Evolutionary conservation across 768 basidiomycete genomes (phyloP), one percentile per base, ranked within the genome.

Genomic region (Tricholoma sp.): DNA sequence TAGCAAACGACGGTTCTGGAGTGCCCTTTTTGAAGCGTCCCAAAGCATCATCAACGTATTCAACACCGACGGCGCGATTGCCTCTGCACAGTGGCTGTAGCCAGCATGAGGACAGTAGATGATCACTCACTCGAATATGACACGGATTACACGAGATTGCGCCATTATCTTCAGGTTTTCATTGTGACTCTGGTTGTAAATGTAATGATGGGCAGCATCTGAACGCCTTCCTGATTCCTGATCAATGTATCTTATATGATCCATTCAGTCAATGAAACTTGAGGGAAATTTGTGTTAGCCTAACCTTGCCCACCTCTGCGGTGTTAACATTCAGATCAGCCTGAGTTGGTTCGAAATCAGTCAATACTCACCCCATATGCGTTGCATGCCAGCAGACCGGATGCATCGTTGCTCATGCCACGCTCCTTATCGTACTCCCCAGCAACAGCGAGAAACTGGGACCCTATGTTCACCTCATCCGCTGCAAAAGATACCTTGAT

Each of bases 291-390:
- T n/a, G 39, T 6, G 18, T 6, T 7, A 42, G 18, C 24, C 42
- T 59, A 56, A 84, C 83, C 77, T 82, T 50, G 72, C 72, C 81
- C 82, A 84, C 66, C 75, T 70, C 83, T 85, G 55, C 8, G 52
- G 3, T 28, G 18, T 50, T 15, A 58, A 41, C 10, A 52, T 18
- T 48, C 24, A 20, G 29, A 42, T 41, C 13, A n/a, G n/a, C n/a
- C n/a, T n/a, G n/a, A 9, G 32, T 12, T 31, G 17, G 33, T n/a
- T 2, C 39, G 3, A 15, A n/a, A 39, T 17, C 13, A 24, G 28
- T 17, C 13, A 6, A 2, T 4, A 70, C 78, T 58, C 51, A 83
- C 82, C 4, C 75, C 79, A 59, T 83, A 84, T n/a, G 63, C 65
- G 61, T 82, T 66, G 20, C 73, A 72, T 8, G 66, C 70, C 20